Conservation (phyloP, 2,329 filamentous ascomycete genomes). For the Ciborinia camelliae region DNA sequence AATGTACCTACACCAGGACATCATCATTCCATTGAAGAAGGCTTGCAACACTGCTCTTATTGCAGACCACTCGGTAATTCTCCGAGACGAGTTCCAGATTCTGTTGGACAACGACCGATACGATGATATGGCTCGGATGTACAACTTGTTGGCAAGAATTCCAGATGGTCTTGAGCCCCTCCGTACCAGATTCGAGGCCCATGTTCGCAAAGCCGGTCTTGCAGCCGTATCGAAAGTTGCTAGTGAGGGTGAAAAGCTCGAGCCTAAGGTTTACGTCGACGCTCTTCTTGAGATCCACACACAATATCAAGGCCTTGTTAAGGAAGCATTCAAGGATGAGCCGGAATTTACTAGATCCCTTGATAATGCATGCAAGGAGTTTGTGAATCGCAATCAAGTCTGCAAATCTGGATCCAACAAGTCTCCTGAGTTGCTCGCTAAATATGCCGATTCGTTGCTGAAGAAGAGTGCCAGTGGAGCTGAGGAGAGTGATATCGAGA, state of each 20-base stretch:
- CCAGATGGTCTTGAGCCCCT: constrained; percentile 88
- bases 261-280: constrained; percentile 96
- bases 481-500: constrained; percentile 91
- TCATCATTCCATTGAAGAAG: constrained; percentile 77
- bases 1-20: constrained; percentile 88
- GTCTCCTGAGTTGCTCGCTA: constrained; percentile 90
- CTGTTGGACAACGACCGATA: constrained; percentile 91
- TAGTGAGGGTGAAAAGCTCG: constrained; percentile 80
- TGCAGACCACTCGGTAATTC: constrained; percentile 76
- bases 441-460: constrained; percentile 88
- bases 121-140: constrained; percentile 96
- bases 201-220: constrained; percentile 86
- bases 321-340: constrained; percentile 89
- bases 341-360: constrained; percentile 94
- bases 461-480: constrained; percentile 91
- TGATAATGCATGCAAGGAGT: constrained; percentile 95
- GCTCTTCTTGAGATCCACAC: constrained; percentile 91
- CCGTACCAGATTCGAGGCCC: constrained; percentile 80
- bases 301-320: constrained; percentile 87
- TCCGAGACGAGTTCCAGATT: constrained; percentile 93
- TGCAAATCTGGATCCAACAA: constrained; percentile 92
- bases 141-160: constrained; percentile 83
- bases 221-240: constrained; percentile 89
- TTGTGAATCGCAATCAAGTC: constrained; percentile 95
- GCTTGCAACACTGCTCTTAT: constrained; percentile 88